Base-by-base conservation (phyloP, 176 grass and related monocot species). In the Aegilops tauschii region DNA sequence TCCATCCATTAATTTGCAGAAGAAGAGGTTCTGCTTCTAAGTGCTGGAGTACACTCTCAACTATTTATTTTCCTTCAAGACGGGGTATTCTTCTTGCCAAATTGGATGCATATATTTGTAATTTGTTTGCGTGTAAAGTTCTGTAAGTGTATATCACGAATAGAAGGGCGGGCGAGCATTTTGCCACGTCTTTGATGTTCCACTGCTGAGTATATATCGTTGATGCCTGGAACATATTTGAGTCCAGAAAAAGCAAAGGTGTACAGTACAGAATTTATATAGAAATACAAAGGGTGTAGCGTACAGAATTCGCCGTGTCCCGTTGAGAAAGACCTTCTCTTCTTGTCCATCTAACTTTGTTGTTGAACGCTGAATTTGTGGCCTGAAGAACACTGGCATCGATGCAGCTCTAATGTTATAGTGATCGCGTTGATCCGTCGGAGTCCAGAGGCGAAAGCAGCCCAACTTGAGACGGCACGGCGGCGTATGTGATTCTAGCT, bases 21-120 rank as follows among this genome's bases (percentile, higher is more conserved):
- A 79, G n/a, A 89, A 77, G 65, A 91, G 88, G 63, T 83, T 93
- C 8, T 93, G 93, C 61, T 90, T 88, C 65, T 93, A 25, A 87
- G 61, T 58, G 45, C 17, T 8, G 50, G 70, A 52, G 44, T 69
- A 7, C 12, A 32, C 16, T 54, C 12, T 23, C 45, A 40, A 23
- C 34, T 69, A 32, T 82, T 14, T 28, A 2, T 29, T 12, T 37
- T 76, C 21, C 20, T 64, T 49, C 13, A 65, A 32, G 52, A n/a
- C 16, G 31, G 65, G 16, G n/a, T 17, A 34, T 32, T 72, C 27
- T 35, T 86, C 3, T 35, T 81, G 29, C 61, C 39, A 49, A 49
- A 70, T 28, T 35, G 59, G 80, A 31, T 84, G 30, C 45, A 61
- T 68, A 31, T 84, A 52, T 77, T 76, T 87, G 5, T 64, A 40